Conservation (phyloP, 2,329 filamentous ascomycete genomes). For the Paradendryphiella salina region DNA sequence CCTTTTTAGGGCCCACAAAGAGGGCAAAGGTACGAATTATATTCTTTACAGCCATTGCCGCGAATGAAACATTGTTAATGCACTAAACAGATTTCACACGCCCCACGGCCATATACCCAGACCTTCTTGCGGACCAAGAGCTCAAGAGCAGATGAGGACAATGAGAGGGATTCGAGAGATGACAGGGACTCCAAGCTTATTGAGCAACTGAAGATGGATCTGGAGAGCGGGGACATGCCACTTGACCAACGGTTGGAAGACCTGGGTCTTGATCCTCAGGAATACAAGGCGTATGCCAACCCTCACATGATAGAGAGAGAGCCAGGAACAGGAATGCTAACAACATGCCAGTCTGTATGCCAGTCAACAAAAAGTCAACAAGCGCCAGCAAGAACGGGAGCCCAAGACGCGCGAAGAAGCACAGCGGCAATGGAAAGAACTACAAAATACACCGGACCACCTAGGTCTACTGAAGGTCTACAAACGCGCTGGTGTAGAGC, state of each 20-base stretch:
- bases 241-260: slow-evolving; percentile 35
- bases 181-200: slow-evolving; percentile 16
- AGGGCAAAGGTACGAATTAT: slow-evolving; percentile 45
- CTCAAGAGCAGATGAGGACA: slow-evolving; percentile 23
- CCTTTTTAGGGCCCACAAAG: slow-evolving; percentile 50
- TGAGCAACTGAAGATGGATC: slow-evolving; percentile 20
- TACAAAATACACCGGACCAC: slow-evolving; percentile 40
- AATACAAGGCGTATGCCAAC: slow-evolving; percentile 35
- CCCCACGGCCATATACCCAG: slow-evolving; percentile 29
- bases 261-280: slow-evolving; percentile 32
- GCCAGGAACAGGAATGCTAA: slow-evolving; percentile 16
- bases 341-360: slow-evolving; percentile 26
- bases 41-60: neutral
- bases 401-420: slow-evolving; percentile 40
- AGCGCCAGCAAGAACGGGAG: slow-evolving; percentile 25
- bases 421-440: slow-evolving; percentile 33
- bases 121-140: slow-evolving; percentile 31
- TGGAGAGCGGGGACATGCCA: slow-evolving; percentile 28
- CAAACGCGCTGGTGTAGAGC: slow-evolving; percentile 40
- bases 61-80: slow-evolving; percentile 20
- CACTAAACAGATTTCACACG: slow-evolving; percentile 28
- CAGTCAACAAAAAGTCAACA: slow-evolving; percentile 30
- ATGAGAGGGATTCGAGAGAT: slow-evolving; percentile 15
- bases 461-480: slow-evolving; percentile 36
- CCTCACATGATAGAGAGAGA: neutral